Percentiles rank a stretch among this genome's conserved stretches.
Conservation (phyloP, 2,329 filamentous ascomycete species). For the Malbranchea zuffiana region DNA sequence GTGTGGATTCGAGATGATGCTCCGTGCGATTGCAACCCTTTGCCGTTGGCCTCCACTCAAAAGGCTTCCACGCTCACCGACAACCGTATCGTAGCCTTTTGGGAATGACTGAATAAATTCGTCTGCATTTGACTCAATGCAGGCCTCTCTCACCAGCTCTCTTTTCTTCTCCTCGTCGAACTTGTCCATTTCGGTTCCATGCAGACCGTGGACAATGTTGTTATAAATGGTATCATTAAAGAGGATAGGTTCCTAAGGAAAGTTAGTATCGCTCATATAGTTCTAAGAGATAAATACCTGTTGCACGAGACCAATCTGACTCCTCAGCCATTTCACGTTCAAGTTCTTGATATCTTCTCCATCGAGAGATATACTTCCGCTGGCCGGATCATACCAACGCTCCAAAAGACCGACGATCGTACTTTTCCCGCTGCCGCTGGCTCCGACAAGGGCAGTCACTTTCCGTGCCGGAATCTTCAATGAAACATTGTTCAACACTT, state of each 20-base stretch:
- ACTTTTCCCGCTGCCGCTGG: conserved; percentile 49
- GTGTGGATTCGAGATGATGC: conserved; percentile 73
- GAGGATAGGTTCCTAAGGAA: conserved; percentile 63
- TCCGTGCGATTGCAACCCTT: conserved; percentile 75
- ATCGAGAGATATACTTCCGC: conserved; percentile 40
- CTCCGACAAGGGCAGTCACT: conserved; percentile 48
- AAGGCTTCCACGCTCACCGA: conserved; percentile 76
- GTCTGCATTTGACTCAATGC: conserved; percentile 76
- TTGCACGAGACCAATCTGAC: conserved; percentile 44
- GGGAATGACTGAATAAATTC: conserved; percentile 69
- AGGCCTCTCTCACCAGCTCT: conserved; percentile 59
- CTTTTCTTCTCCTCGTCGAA: conserved; percentile 52
- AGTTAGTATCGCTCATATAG: background rate
- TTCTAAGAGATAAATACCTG: conserved; percentile 9
- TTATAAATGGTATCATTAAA: conserved; percentile 71
- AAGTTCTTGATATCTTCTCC: conserved; percentile 39
- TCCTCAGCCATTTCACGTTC: conserved; percentile 33
- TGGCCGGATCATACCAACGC: conserved; percentile 47
- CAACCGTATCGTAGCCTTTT: conserved; percentile 74
- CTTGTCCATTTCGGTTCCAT: conserved; percentile 60
- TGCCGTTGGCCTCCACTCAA: conserved; percentile 85
- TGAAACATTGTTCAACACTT: conserved; percentile 35
- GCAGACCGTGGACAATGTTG: conserved; percentile 70
- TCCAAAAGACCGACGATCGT: conserved; percentile 46
- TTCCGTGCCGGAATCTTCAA: conserved; percentile 38